phyloP scores from a whole-genome alignment of 2,329 filamentous ascomycete genomes.

The Cadophora sp. region DNA sequence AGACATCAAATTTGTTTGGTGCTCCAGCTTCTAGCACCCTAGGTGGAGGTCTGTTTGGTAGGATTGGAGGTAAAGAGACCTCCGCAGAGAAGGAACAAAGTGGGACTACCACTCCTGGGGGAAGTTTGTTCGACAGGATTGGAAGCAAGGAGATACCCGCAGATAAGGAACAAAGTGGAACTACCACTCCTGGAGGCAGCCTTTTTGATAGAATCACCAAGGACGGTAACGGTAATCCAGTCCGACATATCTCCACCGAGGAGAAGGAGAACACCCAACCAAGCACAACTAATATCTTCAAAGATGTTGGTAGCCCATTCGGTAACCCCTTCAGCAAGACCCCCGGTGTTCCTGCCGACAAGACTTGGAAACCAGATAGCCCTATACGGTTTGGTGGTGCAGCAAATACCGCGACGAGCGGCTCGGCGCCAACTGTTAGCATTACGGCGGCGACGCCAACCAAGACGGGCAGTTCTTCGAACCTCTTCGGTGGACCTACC shows the following conservation, averaged over 20 bases:
- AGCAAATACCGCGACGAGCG: constrained; percentile 3
- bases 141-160: constrained; percentile 4
- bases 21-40: constrained; percentile 36
- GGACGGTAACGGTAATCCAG: constrained; percentile 54
- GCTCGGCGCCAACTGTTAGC: constrained; percentile 31
- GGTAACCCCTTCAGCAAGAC: constrained; percentile 29
- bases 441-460: constrained; percentile 34
- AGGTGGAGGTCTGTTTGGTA: constrained; percentile 22
- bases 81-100: neutral
- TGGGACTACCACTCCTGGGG: constrained; percentile 38
- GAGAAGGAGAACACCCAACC: constrained; percentile 45
- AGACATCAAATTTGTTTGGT: constrained; percentile 32
- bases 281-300: constrained; percentile 37
- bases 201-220: constrained; percentile 57
- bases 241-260: constrained; percentile 48
- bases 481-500: constrained; percentile 25
- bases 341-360: constrained; percentile 46
- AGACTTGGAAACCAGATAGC: constrained; percentile 57
- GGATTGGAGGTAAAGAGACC: constrained; percentile 1
- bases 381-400: constrained; percentile 53
- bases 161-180: constrained; percentile 41
- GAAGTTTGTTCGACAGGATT: constrained; percentile 15
- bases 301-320: constrained; percentile 34
- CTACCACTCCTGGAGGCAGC: constrained; percentile 37
- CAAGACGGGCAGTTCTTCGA: constrained; percentile 27